Evolutionary conservation across 169 alveolate genomes (phyloP), one percentile per base, ranked within the genome.

Genomic region (Cryptosporidium viatorum): DNA sequence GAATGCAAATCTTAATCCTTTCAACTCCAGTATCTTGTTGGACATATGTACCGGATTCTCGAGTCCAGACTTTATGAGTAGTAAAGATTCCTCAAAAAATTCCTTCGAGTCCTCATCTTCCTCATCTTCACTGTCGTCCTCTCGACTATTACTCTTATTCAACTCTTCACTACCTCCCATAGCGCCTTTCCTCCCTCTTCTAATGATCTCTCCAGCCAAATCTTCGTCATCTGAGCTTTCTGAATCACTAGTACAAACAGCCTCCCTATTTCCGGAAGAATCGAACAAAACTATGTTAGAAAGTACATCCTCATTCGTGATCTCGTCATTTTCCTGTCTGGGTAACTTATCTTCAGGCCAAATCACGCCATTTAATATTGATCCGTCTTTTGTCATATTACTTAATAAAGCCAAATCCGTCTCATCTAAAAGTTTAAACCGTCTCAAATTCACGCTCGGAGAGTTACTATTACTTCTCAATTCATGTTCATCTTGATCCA

Each of bases 1-100:
- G 26, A 80, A 80, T 12, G 89, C 89, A 80, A 80, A 80, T 37
- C 89, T 80, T 26, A 80, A 67, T 7, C 89, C 89, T 10, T 80
- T 80, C n/a, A 80, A 21, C 52, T 80, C 89, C 2, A 80, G 52
- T 3, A 80, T 80, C 39, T 80, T 80, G 37, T 80, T 80, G 12
- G 89, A 65, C n/a, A 80, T 80, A 26, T 80, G 89, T 12, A 43
- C 55, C 12, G 89, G 89, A 43, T 59, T 80, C 39, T 41, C 62
- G 1, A 80, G 33, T 16, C 89, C 89, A 12, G 89, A 80, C 37
- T 80, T 80, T 8, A 80, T 37, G 1, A 80, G 75, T n/a, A n/a
- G 23, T 9, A 37, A 4, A 23, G 68, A 59, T 21, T 80, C 89
- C 12, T 65, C 45, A 41, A 26, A 6, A 41, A 80, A 80, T 29